Evolutionary conservation across 805 yeast genomes (phyloP).

Genomic region (Priceomyces melissophilus): DNA sequence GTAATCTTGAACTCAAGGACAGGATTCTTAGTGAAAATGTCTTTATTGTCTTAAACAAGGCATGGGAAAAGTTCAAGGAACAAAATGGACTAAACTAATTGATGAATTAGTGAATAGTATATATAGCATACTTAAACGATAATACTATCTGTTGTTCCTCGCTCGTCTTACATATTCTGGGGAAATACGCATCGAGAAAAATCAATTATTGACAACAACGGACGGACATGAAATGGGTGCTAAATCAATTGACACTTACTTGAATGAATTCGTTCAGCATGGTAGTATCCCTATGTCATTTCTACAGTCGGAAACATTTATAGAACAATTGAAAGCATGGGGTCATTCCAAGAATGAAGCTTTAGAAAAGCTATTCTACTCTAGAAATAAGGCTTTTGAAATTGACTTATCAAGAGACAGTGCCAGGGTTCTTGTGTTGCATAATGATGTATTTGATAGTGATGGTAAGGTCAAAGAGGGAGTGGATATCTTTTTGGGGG

Average conservation of each 20-base stretch:
- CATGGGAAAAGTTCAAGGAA: conserved; percentile 82
- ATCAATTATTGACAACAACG: no score
- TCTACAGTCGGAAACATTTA: conserved; percentile 5
- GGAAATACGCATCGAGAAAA: no score
- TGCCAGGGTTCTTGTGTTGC: conserved; percentile 4
- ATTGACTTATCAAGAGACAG: conserved; percentile 3
- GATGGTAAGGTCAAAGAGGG: not conserved
- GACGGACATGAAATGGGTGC: no score
- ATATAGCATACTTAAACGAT: no score
- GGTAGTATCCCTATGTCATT: conserved; percentile 6
- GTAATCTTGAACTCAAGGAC: conserved; percentile 58
- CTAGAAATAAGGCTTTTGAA: conserved; percentile 5
- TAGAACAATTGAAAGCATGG: conserved; percentile 1
- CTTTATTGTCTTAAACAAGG: conserved; percentile 75
- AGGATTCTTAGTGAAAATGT: conserved; percentile 85
- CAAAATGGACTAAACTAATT: conserved; percentile 35
- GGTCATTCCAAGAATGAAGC: conserved; percentile 2
- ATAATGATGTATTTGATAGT: conserved; percentile 1
- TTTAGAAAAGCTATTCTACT: conserved; percentile 7
- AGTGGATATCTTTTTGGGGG: conserved; percentile 4
- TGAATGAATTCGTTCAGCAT: conserved; percentile 2
- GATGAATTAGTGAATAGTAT: no score
- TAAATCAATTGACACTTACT: not conserved
- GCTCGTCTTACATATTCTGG: no score
- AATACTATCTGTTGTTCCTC: no score